Percentiles rank a stretch among this genome's conserved stretches.
Conservation (phyloP, 2,329 filamentous ascomycete species). For the Lachnellula cervina region DNA sequence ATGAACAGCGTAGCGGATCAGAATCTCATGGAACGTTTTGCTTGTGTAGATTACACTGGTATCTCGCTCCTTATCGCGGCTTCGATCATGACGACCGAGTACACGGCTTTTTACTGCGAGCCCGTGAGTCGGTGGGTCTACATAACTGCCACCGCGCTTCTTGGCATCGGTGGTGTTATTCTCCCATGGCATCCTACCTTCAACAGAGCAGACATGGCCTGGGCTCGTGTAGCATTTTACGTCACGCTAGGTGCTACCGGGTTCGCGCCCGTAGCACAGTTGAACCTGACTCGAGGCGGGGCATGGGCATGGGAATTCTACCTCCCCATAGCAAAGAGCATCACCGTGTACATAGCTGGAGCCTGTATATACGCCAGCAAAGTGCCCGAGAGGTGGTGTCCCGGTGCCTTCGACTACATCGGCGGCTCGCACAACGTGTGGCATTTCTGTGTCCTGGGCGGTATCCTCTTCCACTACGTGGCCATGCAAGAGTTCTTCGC, state of each 20-base stretch:
- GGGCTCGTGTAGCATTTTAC: slow-evolving; percentile 88
- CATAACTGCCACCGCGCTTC: slow-evolving; percentile 71
- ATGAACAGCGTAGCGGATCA: slow-evolving; percentile 96
- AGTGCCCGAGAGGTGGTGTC: slow-evolving; percentile 86
- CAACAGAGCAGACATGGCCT: slow-evolving; percentile 88
- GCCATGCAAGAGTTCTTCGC: slow-evolving; percentile 96
- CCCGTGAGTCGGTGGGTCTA: slow-evolving; percentile 81
- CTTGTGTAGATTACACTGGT: slow-evolving; percentile 96
- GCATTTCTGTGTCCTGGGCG: slow-evolving; percentile 90
- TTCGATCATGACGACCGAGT: slow-evolving; percentile 96
- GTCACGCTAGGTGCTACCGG: slow-evolving; percentile 82
- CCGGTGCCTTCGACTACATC: slow-evolving; percentile 90
- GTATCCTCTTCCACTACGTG: slow-evolving; percentile 93
- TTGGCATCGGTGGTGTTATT: slow-evolving; percentile 83
- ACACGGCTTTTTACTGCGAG: slow-evolving; percentile 98
- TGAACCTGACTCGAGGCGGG: slow-evolving; percentile 71
- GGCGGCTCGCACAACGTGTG: slow-evolving; percentile 96
- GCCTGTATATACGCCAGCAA: slow-evolving; percentile 88
- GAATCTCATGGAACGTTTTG: slow-evolving; percentile 85
- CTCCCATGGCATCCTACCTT: slow-evolving; percentile 95
- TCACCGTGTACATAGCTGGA: slow-evolving; percentile 79
- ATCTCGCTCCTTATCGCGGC: slow-evolving; percentile 93
- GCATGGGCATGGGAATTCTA: slow-evolving; percentile 87
- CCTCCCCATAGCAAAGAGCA: slow-evolving; percentile 75
- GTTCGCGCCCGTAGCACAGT: slow-evolving; percentile 81